phyloP scores from a whole-genome alignment of 192 early-diverging fungal genomes.

The Powellomyces hirtus region DNA sequence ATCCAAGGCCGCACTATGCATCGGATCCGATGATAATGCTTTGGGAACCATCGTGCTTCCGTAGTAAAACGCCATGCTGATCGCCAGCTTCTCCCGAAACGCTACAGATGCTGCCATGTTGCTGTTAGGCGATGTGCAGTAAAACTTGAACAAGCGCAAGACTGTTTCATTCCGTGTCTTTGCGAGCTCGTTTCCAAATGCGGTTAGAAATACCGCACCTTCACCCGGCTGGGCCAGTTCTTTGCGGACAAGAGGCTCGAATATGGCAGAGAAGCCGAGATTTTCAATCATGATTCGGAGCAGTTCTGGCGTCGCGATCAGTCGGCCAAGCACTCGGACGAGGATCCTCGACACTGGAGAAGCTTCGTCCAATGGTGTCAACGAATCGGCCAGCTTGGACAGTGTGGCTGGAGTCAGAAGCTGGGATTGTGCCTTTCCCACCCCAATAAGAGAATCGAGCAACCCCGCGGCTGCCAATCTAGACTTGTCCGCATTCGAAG shows the following conservation, averaged over 20 bases:
- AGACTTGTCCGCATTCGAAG: background rate
- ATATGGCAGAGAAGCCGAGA: background rate
- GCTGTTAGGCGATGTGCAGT: background rate
- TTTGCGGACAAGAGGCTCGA: slow-evolving; percentile 1
- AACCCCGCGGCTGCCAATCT: background rate
- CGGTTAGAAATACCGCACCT: background rate
- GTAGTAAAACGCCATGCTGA: background rate
- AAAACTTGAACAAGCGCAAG: background rate
- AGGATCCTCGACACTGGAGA: background rate
- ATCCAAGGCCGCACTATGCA: background rate
- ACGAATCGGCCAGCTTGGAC: background rate
- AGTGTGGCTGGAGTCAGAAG: slow-evolving; percentile 2
- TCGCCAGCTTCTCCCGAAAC: background rate
- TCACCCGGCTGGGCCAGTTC: background rate
- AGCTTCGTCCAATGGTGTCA: background rate
- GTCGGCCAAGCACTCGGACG: background rate
- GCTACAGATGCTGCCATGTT: background rate
- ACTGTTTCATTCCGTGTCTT: background rate
- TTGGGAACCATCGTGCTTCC: background rate
- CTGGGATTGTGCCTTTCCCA: background rate
- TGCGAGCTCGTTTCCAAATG: background rate
- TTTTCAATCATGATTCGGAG: background rate
- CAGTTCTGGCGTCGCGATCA: background rate
- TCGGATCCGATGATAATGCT: background rate
- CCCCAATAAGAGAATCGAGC: background rate